Evolutionary conservation across 805 yeast genomes (phyloP).

Genomic region (Zygotorulaspora florentina): DNA sequence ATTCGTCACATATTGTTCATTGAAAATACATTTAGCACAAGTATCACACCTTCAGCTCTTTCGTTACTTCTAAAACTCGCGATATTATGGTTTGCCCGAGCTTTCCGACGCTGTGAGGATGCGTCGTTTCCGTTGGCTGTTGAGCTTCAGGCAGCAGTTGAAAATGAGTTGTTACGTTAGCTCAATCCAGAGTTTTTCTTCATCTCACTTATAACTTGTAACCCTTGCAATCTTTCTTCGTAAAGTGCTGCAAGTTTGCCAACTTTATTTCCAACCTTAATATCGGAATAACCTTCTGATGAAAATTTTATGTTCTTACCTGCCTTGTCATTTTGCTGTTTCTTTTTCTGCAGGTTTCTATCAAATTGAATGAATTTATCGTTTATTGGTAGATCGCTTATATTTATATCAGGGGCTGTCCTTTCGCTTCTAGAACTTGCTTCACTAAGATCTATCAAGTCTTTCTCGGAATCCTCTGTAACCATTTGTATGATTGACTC

Average conservation of each 20-base stretch:
- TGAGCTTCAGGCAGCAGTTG: too few relatives aligned
- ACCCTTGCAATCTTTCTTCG: conserved; percentile 50
- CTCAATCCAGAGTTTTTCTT: conserved; percentile 9
- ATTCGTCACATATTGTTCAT: too few relatives aligned
- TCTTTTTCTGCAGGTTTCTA: conserved; percentile 25
- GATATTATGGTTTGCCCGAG: too few relatives aligned
- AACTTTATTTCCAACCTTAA: conserved; percentile 54
- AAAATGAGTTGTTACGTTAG: too few relatives aligned
- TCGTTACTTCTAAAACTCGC: too few relatives aligned
- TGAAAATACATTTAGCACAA: too few relatives aligned
- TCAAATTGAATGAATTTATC: conserved; percentile 31
- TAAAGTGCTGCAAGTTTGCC: conserved; percentile 58
- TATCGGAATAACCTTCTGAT: conserved; percentile 36
- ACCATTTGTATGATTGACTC: conserved; percentile 21
- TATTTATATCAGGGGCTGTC: conserved; percentile 5
- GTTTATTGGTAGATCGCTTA: conserved; percentile 16
- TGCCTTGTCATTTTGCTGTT: conserved; percentile 15
- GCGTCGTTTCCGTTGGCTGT: too few relatives aligned
- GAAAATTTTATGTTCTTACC: conserved; percentile 27
- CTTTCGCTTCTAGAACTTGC: conserved; percentile 1
- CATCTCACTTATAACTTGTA: conserved; percentile 36
- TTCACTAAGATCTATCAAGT: conserved; percentile 1
- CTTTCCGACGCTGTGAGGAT: too few relatives aligned
- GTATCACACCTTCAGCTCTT: too few relatives aligned
- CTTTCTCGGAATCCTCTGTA: conserved; percentile 12